A percentile compares a stretch with the other conserved stretches of the same genome.
Evolutionary conservation across 2,329 filamentous ascomycete species (phyloP).

Genomic region (Verticillium isaacii): DNA sequence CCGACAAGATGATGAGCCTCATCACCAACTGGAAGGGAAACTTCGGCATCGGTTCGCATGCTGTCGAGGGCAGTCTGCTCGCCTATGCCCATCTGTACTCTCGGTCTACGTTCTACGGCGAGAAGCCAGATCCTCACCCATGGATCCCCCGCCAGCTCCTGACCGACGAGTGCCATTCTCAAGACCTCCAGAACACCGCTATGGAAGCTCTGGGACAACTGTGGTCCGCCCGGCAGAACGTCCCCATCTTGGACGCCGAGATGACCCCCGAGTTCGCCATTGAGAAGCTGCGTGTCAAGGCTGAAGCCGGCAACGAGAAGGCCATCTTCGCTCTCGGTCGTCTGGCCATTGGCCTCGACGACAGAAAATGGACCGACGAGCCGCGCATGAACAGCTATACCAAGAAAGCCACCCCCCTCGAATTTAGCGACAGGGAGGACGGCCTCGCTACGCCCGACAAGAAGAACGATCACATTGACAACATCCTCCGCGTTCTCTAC

Average conservation of each 20-base stretch:
- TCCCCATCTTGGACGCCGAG: constrained; percentile 16
- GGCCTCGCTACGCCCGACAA: not conserved
- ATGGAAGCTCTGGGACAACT: constrained; percentile 41
- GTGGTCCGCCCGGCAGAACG: constrained; percentile 37
- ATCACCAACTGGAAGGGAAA: constrained; percentile 36
- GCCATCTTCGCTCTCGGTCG: constrained; percentile 79
- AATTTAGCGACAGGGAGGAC: not conserved
- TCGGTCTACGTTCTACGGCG: constrained; percentile 37
- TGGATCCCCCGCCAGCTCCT: constrained; percentile 16
- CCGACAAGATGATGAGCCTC: constrained; percentile 32
- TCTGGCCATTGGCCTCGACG: constrained; percentile 59
- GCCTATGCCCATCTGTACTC: constrained; percentile 40
- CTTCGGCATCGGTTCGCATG: constrained; percentile 37
- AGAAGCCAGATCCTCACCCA: constrained; percentile 1
- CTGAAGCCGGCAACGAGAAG: constrained; percentile 76
- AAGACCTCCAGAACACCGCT: constrained; percentile 18
- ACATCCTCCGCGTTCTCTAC: constrained; percentile 59
- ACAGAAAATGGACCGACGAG: constrained; percentile 11
- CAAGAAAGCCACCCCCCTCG: not conserved
- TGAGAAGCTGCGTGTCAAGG: constrained; percentile 59
- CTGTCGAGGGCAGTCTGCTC: constrained; percentile 41
- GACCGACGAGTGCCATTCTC: constrained; percentile 2
- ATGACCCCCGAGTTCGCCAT: constrained; percentile 41
- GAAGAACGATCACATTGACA: constrained; percentile 7
- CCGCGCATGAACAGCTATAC: not conserved